Evolutionary conservation across 495 filamentous ascomycete genomes (phyloP).

Genomic region (Cetradonia linearis): DNA sequence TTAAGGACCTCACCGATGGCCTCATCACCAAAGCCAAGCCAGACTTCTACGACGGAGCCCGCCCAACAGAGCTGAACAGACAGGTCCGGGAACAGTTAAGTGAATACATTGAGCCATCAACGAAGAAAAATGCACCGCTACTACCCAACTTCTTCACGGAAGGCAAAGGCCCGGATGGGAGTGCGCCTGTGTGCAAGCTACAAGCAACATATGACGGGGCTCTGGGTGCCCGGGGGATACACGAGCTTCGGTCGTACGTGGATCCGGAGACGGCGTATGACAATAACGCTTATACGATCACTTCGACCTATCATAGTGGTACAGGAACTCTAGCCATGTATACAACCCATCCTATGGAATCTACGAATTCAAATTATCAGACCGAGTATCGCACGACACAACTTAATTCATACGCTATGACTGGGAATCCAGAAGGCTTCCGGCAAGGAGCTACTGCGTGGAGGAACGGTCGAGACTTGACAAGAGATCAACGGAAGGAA

Average conservation of each 20-base stretch:
- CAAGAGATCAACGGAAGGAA: conserved; percentile 21
- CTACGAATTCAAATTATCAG: conserved; percentile 24
- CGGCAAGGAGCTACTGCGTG: conserved; percentile 26
- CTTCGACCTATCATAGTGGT: conserved; percentile 15
- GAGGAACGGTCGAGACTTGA: conserved; percentile 26
- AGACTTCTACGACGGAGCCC: conserved; percentile 35
- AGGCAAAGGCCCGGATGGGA: conserved; percentile 32
- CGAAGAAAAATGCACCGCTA: conserved; percentile 15
- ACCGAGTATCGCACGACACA: conserved; percentile 35
- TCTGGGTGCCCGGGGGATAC: conserved; percentile 38
- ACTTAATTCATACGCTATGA: conserved; percentile 28
- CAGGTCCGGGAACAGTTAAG: background rate
- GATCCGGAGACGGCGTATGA: no score
- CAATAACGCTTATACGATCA: no score
- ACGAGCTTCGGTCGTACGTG: conserved; percentile 35
- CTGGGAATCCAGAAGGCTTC: conserved; percentile 25
- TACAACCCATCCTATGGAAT: conserved; percentile 18
- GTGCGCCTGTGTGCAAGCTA: conserved; percentile 26
- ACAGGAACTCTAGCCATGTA: conserved; percentile 20
- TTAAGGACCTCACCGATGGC: conserved; percentile 29
- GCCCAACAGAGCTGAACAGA: conserved; percentile 23
- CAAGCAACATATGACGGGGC: conserved; percentile 39
- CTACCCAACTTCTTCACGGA: conserved; percentile 36
- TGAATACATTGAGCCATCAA: conserved; percentile 23
- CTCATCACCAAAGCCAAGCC: conserved; percentile 28